Conservation (phyloP, 2,329 filamentous ascomycete species). For the Beauveria pseudobassiana region DNA sequence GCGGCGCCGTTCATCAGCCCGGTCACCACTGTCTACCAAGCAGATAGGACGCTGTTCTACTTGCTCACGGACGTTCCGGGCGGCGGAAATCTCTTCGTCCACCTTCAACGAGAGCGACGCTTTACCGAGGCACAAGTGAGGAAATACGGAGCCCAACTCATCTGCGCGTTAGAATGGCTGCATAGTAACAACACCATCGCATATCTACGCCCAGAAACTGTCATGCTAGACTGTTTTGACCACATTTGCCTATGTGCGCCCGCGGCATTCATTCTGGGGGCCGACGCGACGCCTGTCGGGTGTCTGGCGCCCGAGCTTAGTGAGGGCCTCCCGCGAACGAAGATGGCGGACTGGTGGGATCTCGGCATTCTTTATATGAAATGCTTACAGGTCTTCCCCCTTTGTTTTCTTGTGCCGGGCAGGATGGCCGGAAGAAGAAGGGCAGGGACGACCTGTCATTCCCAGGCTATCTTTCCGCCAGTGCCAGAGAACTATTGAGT, state of each 20-base stretch:
- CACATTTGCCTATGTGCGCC: not conserved
- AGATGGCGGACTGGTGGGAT: not conserved
- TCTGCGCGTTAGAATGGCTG: not conserved
- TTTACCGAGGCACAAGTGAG: not conserved
- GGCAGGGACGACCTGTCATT: not conserved
- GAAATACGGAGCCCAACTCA: not conserved
- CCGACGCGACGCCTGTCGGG: not conserved
- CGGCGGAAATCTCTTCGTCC: slow-evolving; percentile 7
- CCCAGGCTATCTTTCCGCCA: not conserved
- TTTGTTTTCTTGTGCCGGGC: not conserved
- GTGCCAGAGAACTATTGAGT: not conserved
- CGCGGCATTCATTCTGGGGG: not conserved
- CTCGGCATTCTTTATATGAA: not conserved
- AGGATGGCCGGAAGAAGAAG: not conserved
- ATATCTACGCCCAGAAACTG: not conserved
- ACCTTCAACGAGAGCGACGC: not conserved
- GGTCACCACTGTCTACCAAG: not conserved
- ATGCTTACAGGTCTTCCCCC: not conserved
- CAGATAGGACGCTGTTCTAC: not conserved
- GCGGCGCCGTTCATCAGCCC: not conserved
- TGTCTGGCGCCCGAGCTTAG: not conserved
- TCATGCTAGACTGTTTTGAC: slow-evolving; percentile 1
- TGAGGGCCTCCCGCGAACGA: not conserved
- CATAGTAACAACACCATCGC: not conserved
- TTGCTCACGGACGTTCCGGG: not conserved